Base-by-base conservation (phyloP, 176 grass and related monocot genomes). In the Juncus inflexus region DNA sequence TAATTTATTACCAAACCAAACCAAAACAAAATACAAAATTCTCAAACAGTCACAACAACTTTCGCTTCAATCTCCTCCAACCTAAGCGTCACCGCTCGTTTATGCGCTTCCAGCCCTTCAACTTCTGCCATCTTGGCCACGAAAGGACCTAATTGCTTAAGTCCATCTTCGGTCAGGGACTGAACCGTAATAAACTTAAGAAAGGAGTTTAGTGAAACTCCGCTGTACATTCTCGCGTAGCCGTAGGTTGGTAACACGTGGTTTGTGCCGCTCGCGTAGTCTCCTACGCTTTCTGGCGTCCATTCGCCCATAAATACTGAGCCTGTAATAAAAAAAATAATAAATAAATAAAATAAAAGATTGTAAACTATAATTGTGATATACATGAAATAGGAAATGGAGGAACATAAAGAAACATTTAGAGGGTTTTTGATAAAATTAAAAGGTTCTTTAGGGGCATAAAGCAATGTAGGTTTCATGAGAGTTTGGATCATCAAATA, bases 141-240 rank as follows among this genome's bases (percentile, higher is more conserved):
- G 10, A 79, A 60, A 0, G 94, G 94, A 41, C 88, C 94, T 37
- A 97, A 66, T 58, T 61, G 85, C 70, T 62, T 81, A 35, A 97
- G 72, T 4, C 92, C 92, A 67, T 97, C 92, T 83, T 97, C 87
- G 0, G 87, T 77, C 38, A 96, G 16, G 58, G 87, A 91, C 3
- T 96, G 92, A 3, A 96, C 92, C 4, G 92, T 96, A 15, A 96
- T 91, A 73, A 91, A 96, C 11, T 96, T 96, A 6, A 96, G 79
- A 70, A 96, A 96, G 14, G 92, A 96, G 55, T 81, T 86, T 68
- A 96, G 60, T 3, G 92, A 96, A 15, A 96, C 87, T 6, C 92
- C 87, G 1, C 87, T 96, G 70, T 96, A 96, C 92, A 96, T 96
- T 76, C 84, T 89, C 4, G 92, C 84, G 41, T 96, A 96, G 42